Evolutionary conservation across 306 rosid genomes (phyloP).

Genomic region (Vachellia pachyceras): DNA sequence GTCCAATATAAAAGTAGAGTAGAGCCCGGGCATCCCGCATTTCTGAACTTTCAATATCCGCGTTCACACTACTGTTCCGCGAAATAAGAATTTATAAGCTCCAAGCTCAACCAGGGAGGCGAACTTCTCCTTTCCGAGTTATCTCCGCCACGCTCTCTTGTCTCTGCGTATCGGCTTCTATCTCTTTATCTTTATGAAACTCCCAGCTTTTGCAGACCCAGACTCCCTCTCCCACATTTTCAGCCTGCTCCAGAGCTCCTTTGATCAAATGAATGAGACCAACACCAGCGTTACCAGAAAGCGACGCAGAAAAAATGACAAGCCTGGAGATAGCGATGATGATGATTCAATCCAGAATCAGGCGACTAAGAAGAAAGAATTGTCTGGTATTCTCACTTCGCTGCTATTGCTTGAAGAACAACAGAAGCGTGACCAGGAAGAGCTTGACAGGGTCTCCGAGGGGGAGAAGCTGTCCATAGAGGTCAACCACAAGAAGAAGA

Average conservation of each 20-base stretch:
- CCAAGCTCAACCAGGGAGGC: background rate
- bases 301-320: slow-evolving; percentile 34
- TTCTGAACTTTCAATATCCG: background rate
- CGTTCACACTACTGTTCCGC: slow-evolving; percentile 22
- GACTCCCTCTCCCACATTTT: slow-evolving; percentile 26
- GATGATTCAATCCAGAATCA: slow-evolving; percentile 24
- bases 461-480: slow-evolving; percentile 51
- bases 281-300: slow-evolving; percentile 19
- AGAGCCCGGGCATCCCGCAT: background rate
- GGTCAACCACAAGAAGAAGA: slow-evolving; percentile 44
- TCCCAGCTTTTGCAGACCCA: slow-evolving; percentile 39
- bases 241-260: slow-evolving; percentile 31
- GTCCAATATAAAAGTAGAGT: background rate
- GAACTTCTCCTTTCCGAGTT: background rate
- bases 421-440: slow-evolving; percentile 51
- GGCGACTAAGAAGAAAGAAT: slow-evolving; percentile 43
- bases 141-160: background rate
- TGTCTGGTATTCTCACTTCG: slow-evolving; percentile 56
- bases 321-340: slow-evolving; percentile 18
- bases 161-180: background rate
- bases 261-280: slow-evolving; percentile 37
- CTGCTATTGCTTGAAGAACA: slow-evolving; percentile 58
- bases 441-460: slow-evolving; percentile 42
- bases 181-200: slow-evolving; percentile 28
- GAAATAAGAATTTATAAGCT: background rate